These are phyloP conservation scores for Pulveroboletus ravenelii DNA, from an alignment of 768 basidiomycete species.

Conservation along the genomic window DNA sequence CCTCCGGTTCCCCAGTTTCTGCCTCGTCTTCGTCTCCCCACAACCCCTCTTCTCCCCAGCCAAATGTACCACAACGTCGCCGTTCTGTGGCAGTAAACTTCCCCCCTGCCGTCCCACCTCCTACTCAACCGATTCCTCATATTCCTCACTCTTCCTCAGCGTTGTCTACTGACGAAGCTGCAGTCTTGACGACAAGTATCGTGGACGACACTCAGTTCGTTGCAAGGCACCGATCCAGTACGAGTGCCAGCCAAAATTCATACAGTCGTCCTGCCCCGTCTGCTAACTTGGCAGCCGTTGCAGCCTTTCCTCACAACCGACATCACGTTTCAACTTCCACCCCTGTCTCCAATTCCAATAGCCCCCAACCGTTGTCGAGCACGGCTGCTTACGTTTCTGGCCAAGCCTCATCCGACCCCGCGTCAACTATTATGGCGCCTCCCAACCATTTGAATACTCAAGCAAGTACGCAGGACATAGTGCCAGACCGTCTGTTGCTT, in stretches of 20 bases:
- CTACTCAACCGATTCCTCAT: constrained; percentile 68
- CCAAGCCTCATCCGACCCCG: constrained; percentile 54
- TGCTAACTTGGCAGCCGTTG: constrained; percentile 52
- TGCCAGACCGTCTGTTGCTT: constrained; percentile 41
- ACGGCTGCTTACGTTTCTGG: constrained; percentile 28
- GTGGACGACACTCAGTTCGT: constrained; percentile 27
- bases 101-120: constrained; percentile 68
- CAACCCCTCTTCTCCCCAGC: constrained; percentile 28
- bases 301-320: constrained; percentile 56
- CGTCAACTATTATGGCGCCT: constrained; percentile 48
- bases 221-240: constrained; percentile 34
- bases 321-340: constrained; percentile 30
- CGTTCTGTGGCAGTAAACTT: constrained; percentile 64
- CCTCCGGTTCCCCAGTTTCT: constrained; percentile 15
- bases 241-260: constrained; percentile 31
- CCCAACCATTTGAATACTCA: constrained; percentile 17
- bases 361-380: constrained; percentile 21
- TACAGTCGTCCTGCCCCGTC: constrained; percentile 37
- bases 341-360: constrained; percentile 25
- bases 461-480: constrained; percentile 35
- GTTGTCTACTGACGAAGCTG: constrained; percentile 17
- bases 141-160: constrained; percentile 40
- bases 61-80: constrained; percentile 43
- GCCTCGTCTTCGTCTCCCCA: constrained; percentile 33
- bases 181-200: constrained; percentile 18